Evolutionary conservation across 371 early-diverging fungal species (phyloP).

Genomic region (Coemansia sp.): DNA sequence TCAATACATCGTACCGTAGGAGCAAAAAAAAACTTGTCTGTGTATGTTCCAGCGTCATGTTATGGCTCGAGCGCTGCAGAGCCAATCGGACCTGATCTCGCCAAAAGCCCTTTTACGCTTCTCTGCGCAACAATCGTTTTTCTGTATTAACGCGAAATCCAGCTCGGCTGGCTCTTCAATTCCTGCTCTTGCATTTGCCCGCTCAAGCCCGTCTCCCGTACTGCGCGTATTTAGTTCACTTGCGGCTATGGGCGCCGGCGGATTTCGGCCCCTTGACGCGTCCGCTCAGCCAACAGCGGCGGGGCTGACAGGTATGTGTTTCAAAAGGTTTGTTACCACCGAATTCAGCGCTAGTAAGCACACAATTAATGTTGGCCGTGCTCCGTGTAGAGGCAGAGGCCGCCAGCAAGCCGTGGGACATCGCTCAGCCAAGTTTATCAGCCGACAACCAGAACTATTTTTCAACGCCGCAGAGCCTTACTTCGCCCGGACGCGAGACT

Average conservation of each 20-base stretch:
- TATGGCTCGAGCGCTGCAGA: no score
- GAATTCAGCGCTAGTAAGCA: neutral
- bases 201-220: no score
- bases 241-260: conserved; percentile 41
- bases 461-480: conserved; percentile 30
- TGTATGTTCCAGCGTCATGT: neutral
- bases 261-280: conserved; percentile 35
- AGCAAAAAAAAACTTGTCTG: no score
- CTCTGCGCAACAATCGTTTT: neutral
- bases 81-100: no score
- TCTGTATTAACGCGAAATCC: neutral
- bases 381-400: no score
- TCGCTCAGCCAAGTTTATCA: neutral
- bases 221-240: conserved; percentile 1
- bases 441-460: conserved; percentile 9
- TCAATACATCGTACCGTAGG: no score
- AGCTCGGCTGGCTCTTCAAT: conserved; percentile 1
- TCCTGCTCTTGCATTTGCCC: neutral
- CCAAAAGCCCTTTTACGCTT: neutral
- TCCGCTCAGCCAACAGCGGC: conserved; percentile 12
- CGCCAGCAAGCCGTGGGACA: conserved; percentile 10
- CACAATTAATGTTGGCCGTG: neutral
- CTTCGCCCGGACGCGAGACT: conserved; percentile 19
- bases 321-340: neutral
- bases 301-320: conserved; percentile 13